Evolutionary conservation across 2,329 filamentous ascomycete species (phyloP), one percentile per base, ranked within the genome.

Genomic region (Metarhizium album): DNA sequence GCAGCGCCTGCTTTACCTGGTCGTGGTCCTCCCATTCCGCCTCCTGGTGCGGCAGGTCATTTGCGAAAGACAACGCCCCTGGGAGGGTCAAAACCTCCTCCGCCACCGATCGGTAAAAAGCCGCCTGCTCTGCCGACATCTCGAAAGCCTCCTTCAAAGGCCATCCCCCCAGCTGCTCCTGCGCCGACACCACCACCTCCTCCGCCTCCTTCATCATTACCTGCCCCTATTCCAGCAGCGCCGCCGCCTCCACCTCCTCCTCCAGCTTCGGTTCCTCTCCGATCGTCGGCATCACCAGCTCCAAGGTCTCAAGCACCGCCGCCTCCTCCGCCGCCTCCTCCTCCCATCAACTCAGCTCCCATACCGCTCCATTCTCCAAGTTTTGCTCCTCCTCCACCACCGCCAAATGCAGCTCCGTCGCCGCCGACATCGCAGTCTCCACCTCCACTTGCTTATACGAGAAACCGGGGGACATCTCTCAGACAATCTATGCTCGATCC

Each of bases 91-190:
- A 59, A 57, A 47, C 69, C 71, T 50, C 88, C 88, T 35, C 89
- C 89, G 29, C 87, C 87, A 13, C 85, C 84, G 5, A 76, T 87
- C 59, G 86, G 85, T 53, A 90, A 89, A 73, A 90, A 90, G 62
- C 80, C 79, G 35, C 81, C 82, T 24, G 79, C 81, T 42, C 75
- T 78, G 47, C 82, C 81, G 49, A 74, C 72, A 53, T 79, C 74
- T 50, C 72, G 81, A 56, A 82, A 83, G 60, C 78, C 79, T 13
- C 79, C 75, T 2, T 58, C 63, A 42, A 64, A 57, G 22, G 61
- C 64, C 11, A 58, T 63, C 33, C 57, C 64, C 35, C 58, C 60
- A 46, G 65, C 53, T 53, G 65, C 62, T 52, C 67, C 59, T 31
- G 67, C 65, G 50, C 68, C 64, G 42, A 57, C 62, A 50, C 66